Conservation (phyloP, 2,329 filamentous ascomycete genomes). For the Fusarium marasasianum region DNA sequence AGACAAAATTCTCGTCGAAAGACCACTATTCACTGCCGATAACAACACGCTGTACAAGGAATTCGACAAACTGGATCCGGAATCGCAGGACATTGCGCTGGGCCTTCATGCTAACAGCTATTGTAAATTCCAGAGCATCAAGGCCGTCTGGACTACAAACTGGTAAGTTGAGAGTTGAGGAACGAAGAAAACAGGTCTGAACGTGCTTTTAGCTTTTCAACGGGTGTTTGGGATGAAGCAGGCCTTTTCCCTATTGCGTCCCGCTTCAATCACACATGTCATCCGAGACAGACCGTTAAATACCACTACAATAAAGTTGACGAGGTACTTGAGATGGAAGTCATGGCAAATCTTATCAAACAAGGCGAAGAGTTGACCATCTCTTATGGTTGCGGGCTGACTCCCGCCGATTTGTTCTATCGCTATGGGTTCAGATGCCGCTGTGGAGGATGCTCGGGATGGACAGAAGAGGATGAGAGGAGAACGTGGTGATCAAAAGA, state of each 20-base stretch:
- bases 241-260: slow-evolving; percentile 61
- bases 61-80: slow-evolving; percentile 48
- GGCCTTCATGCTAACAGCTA: slow-evolving; percentile 51
- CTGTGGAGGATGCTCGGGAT: slow-evolving; percentile 57
- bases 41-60: slow-evolving; percentile 44
- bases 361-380: slow-evolving; percentile 62
- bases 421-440: slow-evolving; percentile 63
- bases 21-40: slow-evolving; percentile 52
- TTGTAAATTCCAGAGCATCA: slow-evolving; percentile 43
- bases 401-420: slow-evolving; percentile 50
- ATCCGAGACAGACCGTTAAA: slow-evolving; percentile 52
- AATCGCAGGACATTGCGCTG: slow-evolving; percentile 47
- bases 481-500: slow-evolving; percentile 19
- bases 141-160: slow-evolving; percentile 58
- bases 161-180: slow-evolving; percentile 49
- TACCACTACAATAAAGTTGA: slow-evolving; percentile 53
- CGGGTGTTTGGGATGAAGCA: slow-evolving; percentile 40
- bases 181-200: neutral
- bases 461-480: slow-evolving; percentile 21
- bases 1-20: slow-evolving; percentile 57
- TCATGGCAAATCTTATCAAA: slow-evolving; percentile 47
- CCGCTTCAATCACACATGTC: slow-evolving; percentile 69
- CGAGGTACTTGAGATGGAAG: slow-evolving; percentile 53
- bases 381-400: slow-evolving; percentile 53
- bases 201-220: slow-evolving; percentile 41